Evolutionary conservation across 2,329 filamentous ascomycete species (phyloP), one percentile per base, ranked within the genome.

Genomic region (Gnomoniopsis smithogilvyi): DNA sequence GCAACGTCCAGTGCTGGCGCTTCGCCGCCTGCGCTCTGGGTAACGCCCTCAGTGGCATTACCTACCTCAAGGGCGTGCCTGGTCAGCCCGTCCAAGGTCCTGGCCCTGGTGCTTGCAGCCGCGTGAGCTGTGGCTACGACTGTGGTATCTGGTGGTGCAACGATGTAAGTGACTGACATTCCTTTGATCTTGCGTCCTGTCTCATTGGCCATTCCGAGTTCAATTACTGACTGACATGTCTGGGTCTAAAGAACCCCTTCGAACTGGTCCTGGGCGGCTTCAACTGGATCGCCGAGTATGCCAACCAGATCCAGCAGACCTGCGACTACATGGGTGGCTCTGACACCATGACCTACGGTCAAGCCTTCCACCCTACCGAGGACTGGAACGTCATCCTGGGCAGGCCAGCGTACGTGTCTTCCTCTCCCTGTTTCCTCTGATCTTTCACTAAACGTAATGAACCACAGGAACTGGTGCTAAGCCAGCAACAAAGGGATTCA

Each of bases 111-210:
- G 49, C 38, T 7, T 67, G 65, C 43, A 59, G 52, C 6, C 60
- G 61, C 1, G 65, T 67, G 17, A 67, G 64, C 45, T 69, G 67
- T 48, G 56, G 51, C 1, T 63, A 54, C 3, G 52, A 56, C 1
- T 54, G 61, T 3, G 66, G 55, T 3, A 67, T 67, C 53, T 64
- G 51, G 24, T 68, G 65, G 65, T 69, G 67, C 54, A 68, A 69
- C 43, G 61, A 67, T 19, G 65, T 67, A 51, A 59, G 62, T 63
- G 21, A 30, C 19, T 17, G 3, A 12, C 24, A 41, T 34, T 8
- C 34, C 17, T 17, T 4, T 12, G 14, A 11, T 14, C 30, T 51
- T 36, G 48, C 2, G 36, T 6, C 3, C 36, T 41, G 17, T 41
- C 36, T 14, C 17, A 7, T 41, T 41, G 4, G 36, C n/a, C n/a